Evolutionary conservation across 2,329 filamentous ascomycete species (phyloP).

Genomic region (Phoma sp.): DNA sequence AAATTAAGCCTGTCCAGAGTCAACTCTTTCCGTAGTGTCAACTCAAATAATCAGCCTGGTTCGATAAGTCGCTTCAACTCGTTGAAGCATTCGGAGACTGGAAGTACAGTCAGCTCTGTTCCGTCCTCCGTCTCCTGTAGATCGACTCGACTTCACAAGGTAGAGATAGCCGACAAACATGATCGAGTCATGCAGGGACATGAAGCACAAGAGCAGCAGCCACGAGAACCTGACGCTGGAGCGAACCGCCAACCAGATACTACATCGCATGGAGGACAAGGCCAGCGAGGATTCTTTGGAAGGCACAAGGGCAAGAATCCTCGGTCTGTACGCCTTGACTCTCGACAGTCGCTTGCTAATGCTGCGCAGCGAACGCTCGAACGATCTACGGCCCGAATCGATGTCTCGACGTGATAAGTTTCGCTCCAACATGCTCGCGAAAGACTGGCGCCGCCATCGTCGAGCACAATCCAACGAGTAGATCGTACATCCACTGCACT

Average conservation of each 20-base stretch:
- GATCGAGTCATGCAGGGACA: conserved; percentile 45
- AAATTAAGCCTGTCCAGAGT: conserved; percentile 8
- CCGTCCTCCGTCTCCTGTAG: conserved; percentile 17
- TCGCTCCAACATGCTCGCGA: conserved; percentile 42
- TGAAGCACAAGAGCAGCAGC: conserved; percentile 43
- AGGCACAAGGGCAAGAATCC: conserved; percentile 41
- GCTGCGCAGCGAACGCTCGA: conserved; percentile 39
- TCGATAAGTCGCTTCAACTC: conserved; percentile 5
- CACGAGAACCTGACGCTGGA: conserved; percentile 41
- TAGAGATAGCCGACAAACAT: conserved; percentile 26
- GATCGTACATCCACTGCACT: conserved; percentile 45
- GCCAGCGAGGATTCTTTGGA: conserved; percentile 45
- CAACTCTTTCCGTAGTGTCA: conserved; percentile 13
- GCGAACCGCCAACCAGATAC: conserved; percentile 40
- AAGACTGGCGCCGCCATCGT: conserved; percentile 47
- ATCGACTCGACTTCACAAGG: conserved; percentile 17
- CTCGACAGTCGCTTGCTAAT: neutral
- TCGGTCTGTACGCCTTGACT: conserved; percentile 25
- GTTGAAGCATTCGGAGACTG: conserved; percentile 14
- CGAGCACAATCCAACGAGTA: conserved; percentile 46
- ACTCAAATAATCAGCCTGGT: neutral
- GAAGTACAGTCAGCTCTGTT: conserved; percentile 17
- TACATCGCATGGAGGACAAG: conserved; percentile 46
- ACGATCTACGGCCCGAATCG: conserved; percentile 47
- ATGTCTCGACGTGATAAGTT: conserved; percentile 47